Base-by-base conservation (phyloP, 768 basidiomycete species). In the Dioszegia crocea region DNA sequence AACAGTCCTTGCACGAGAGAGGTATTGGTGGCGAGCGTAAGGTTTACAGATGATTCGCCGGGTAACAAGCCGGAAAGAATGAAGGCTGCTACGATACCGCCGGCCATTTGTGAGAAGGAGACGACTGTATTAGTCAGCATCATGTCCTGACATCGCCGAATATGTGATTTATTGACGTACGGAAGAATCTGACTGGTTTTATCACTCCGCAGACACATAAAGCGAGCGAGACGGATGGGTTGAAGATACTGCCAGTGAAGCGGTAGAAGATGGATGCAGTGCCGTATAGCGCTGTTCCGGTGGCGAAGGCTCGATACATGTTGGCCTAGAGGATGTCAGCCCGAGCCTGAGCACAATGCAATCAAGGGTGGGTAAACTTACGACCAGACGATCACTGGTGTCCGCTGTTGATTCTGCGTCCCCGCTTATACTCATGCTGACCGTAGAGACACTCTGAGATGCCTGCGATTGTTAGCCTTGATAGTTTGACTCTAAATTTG, bases 231-330 rank as follows among this genome's bases (percentile, higher is more conserved):
- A 72, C 70, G 29, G 65, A 67, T 3, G 70, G 70, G 52, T 72
- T 70, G 68, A 69, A 75, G 67, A 68, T 68, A 60, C 63, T 58
- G 26, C 74, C 74, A 10, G 74, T 75, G 60, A 73, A 73, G 29
- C 74, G 64, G 57, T 73, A 75, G 61, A 75, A 75, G 29, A 75
- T 69, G 33, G 65, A 66, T 10, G 71, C 64, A 24, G 64, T 67
- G 6, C 69, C 71, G 47, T 68, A 71, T 6, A 75, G 61, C 16
- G 67, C 64, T 39, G 73, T 48, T 45, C 74, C 74, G 46, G 73
- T 70, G 12, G 71, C 65, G 12, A 64, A 56, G 1, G 70, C 63
- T 16, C 66, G 60, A 60, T 75, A 75, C 61, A 60, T 68, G 55
- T 66, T 61, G 2, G 60, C 48, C 70, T 71, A 45, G 12, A n/a